Evolutionary conservation across 2,329 filamentous ascomycete genomes (phyloP).

Genomic region (Botrytis deweyae): DNA sequence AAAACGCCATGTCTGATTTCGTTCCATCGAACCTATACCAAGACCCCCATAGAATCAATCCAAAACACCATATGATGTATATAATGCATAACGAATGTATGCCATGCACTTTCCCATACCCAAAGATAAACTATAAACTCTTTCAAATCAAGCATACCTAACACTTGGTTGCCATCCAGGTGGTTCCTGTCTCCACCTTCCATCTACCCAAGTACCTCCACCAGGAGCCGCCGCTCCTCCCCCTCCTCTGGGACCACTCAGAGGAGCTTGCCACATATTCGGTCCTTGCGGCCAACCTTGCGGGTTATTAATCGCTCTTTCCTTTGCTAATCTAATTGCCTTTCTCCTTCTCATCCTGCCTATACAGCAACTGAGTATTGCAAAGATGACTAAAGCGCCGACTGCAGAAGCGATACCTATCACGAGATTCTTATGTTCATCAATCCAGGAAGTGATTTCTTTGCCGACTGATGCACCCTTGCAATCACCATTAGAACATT

Average conservation of each 20-base stretch:
- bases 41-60: neutral
- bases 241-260: neutral
- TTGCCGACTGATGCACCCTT: conserved; percentile 66
- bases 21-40: neutral
- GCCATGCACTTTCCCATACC: neutral
- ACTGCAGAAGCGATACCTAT: conserved; percentile 75
- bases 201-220: conserved; percentile 12
- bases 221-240: neutral
- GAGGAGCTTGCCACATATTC: conserved; percentile 2
- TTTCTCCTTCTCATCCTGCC: conserved; percentile 48
- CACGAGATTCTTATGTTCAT: conserved; percentile 73
- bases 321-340: conserved; percentile 6
- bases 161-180: conserved; percentile 20
- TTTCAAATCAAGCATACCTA: conserved; percentile 22
- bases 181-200: conserved; percentile 12
- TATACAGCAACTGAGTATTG: conserved; percentile 65
- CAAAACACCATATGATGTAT: conserved; percentile 1
- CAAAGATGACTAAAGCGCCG: conserved; percentile 69
- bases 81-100: neutral
- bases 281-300: conserved; percentile 26
- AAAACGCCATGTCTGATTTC: neutral
- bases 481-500: conserved; percentile 77
- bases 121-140: neutral
- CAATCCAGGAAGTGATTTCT: conserved; percentile 74
- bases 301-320: conserved; percentile 21